Conservation (phyloP, 345 rosid genomes). For the Limnanthes douglasii region DNA sequence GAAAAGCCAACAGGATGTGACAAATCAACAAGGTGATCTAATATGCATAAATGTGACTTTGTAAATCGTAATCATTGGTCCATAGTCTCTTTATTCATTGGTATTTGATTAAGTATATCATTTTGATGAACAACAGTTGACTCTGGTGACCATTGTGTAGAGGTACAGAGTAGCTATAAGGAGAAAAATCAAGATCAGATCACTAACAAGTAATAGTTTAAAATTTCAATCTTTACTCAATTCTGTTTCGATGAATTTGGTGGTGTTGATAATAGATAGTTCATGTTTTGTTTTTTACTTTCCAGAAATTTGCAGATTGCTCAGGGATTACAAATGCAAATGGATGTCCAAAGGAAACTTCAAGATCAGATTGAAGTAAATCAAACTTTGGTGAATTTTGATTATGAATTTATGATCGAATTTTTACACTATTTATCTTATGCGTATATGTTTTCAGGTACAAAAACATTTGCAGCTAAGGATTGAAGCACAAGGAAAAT, state of each 20-base stretch:
- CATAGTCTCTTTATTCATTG: slow-evolving; percentile 3
- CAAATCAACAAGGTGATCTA: slow-evolving; percentile 15
- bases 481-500: slow-evolving; percentile 97
- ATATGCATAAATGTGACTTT: background rate
- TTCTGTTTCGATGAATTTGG: slow-evolving; percentile 4
- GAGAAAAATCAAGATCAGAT: slow-evolving; percentile 25
- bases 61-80: background rate
- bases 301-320: slow-evolving; percentile 54
- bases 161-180: slow-evolving; percentile 6
- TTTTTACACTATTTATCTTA: background rate
- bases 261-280: background rate
- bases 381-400: slow-evolving; percentile 2
- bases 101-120: background rate
- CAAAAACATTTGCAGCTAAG: slow-evolving; percentile 88
- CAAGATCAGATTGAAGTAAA: slow-evolving; percentile 90
- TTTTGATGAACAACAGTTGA: slow-evolving; percentile 6
- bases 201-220: slow-evolving; percentile 40
- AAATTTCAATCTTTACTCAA: slow-evolving; percentile 2
- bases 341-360: slow-evolving; percentile 90
- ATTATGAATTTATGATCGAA: slow-evolving; percentile 1
- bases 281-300: slow-evolving; percentile 11
- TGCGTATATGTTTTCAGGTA: slow-evolving; percentile 30
- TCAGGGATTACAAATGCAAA: slow-evolving; percentile 75
- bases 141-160: slow-evolving; percentile 8
- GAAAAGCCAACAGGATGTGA: slow-evolving; percentile 42